Evolutionary conservation across 2,329 filamentous ascomycete species (phyloP), one percentile per base, ranked within the genome.

Genomic region (Fusarium hostae): DNA sequence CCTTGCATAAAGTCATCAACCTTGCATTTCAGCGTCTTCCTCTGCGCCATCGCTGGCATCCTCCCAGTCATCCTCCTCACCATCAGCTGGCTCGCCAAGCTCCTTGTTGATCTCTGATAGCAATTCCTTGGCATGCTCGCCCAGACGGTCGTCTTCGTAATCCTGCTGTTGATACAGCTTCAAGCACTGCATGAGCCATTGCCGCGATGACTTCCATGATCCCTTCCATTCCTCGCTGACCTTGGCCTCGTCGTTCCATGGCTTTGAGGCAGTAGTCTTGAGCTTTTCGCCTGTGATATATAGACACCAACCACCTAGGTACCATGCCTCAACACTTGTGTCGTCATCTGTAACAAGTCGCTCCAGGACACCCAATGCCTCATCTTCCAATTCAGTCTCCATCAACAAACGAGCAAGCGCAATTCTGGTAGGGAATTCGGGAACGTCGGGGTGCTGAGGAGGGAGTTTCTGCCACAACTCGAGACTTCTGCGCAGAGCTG

Each of bases 311-410:
- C 96, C 97, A 45, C 96, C 96, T 9, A 99, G 86, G 82, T 99
- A 99, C 94, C 95, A 98, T 22, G 94, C 92, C 82, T 99, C 96
- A 24, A 99, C 93, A 80, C 95, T 97, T 78, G 92, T 88, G 79
- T 99, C 97, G 74, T 99, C 95, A 79, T 99, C 96, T 39, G 88
- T 86, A 41, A 97, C 89, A 58, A 99, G 84, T 59, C 94, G 86
- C 79, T 97, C 94, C 59, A 98, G 84, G 6, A 98, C 94, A 62
- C 92, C 89, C 63, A 97, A 88, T 1, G 96, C 95, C 69, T 95
- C 92, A 55, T 92, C 88, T 80, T 97, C 92, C 89, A 97, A 89
- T 70, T 91, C 91, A 20, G 94, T 93, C 82, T 98, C 96, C 87
- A 99, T 95, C 52, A 99, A 84, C 72, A 99, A 84, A 66, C 96